Conservation (phyloP, 164 flowering plant species). For the Liquidambar formosana region DNA sequence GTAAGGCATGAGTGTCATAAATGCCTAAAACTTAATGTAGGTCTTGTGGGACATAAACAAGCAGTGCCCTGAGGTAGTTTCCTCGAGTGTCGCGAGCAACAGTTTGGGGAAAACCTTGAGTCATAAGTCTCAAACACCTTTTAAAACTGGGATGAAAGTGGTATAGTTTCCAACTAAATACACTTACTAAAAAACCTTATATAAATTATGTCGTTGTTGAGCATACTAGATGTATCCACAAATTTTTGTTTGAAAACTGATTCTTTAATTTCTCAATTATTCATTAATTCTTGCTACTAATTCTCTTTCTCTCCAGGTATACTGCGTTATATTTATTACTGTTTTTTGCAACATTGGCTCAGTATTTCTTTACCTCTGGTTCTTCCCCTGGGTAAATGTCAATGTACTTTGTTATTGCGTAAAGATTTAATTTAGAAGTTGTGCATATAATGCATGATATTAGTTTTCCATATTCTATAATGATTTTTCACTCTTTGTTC, state of each 20-base stretch:
- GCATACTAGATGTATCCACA: background rate
- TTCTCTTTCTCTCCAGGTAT: constrained; percentile 53
- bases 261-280: background rate
- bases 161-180: background rate
- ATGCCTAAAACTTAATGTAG: too few relatives aligned
- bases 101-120: background rate
- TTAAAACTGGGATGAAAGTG: background rate
- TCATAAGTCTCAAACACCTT: background rate
- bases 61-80: too few relatives aligned
- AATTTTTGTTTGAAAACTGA: background rate
- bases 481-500: background rate
- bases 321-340: constrained; percentile 58
- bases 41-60: too few relatives aligned
- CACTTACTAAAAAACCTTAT: background rate
- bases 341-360: constrained; percentile 66
- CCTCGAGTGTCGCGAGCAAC: too few relatives aligned
- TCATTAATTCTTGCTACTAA: background rate
- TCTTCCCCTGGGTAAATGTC: constrained; percentile 89
- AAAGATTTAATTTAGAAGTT: background rate
- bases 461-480: background rate
- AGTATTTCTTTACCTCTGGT: constrained; percentile 75
- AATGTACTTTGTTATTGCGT: background rate
- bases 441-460: background rate
- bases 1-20: too few relatives aligned
- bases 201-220: background rate